Evolutionary conservation across 164 flowering plant species (phyloP).

Genomic region (Vitis rotundifolia): DNA sequence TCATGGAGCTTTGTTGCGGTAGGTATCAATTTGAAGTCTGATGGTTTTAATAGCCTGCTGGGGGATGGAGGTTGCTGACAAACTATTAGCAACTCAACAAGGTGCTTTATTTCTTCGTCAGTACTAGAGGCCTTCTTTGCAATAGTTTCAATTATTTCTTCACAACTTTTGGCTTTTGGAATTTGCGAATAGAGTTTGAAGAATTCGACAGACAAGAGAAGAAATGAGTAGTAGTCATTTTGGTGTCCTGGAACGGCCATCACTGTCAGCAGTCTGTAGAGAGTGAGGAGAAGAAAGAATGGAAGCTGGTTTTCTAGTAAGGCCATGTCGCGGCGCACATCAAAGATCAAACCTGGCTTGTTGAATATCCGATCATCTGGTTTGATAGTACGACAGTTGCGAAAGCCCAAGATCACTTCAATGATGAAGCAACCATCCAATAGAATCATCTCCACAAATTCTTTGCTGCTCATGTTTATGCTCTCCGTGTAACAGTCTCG

Average conservation of each 20-base stretch:
- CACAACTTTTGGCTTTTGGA: too few species aligned
- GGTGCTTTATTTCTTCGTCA: conserved; percentile 3
- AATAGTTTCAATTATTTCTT: too few species aligned
- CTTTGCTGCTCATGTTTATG: neutral
- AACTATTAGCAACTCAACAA: conserved; percentile 14
- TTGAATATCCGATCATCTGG: neutral
- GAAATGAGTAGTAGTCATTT: too few species aligned
- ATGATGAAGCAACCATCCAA: conserved; percentile 30
- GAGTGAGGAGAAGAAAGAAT: conserved; percentile 11
- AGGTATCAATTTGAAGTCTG: too few species aligned
- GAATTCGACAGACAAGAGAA: neutral
- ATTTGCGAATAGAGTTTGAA: neutral
- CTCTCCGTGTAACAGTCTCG: conserved; percentile 7
- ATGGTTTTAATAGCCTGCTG: too few species aligned
- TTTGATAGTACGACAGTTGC: too few species aligned
- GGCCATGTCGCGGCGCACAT: conserved; percentile 7
- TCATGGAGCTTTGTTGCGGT: conserved; percentile 5
- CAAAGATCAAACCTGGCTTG: neutral
- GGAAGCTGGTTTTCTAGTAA: conserved; percentile 40
- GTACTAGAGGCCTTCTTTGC: too few species aligned
- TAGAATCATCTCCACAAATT: conserved; percentile 26
- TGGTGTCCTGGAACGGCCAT: too few species aligned
- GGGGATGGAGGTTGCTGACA: too few species aligned
- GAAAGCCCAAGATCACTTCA: neutral
- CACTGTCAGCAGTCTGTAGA: neutral